phyloP scores from a whole-genome alignment of 345 rosid species.

The Syzygium jambos region DNA sequence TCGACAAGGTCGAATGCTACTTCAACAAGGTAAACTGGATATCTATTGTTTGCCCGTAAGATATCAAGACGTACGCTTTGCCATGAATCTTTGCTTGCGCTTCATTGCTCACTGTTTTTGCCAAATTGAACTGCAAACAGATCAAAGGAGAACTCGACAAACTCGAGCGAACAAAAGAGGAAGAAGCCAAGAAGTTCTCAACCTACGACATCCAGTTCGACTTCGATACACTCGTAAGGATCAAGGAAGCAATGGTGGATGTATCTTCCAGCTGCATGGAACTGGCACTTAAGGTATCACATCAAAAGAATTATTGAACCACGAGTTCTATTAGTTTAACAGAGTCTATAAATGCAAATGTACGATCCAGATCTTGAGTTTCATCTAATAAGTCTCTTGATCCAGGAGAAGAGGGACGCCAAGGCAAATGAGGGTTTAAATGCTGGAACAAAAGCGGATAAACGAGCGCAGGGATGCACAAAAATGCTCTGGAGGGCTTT shows the following conservation, averaged over 20 bases:
- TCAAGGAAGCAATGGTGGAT: conserved; percentile 92
- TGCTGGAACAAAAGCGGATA: conserved; percentile 19
- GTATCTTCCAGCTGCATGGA: conserved; percentile 91
- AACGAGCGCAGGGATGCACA: conserved; percentile 20
- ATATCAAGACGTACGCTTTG: neutral
- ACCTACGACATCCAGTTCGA: conserved; percentile 70
- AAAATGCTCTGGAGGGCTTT: conserved; percentile 87
- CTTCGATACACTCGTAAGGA: conserved; percentile 55
- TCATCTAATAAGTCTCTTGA: neutral
- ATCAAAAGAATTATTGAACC: neutral
- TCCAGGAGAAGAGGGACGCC: conserved; percentile 64
- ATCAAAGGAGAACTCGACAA: conserved; percentile 69
- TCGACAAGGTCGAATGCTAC: conserved; percentile 72
- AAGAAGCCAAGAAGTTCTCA: conserved; percentile 71
- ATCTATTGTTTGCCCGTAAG: neutral
- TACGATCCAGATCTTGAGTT: neutral
- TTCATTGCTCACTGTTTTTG: neutral
- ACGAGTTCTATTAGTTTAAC: neutral
- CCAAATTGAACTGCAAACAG: conserved; percentile 20
- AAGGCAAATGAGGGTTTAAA: conserved; percentile 24
- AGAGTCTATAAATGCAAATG: neutral
- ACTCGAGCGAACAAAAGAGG: conserved; percentile 79
- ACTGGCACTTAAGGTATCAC: conserved; percentile 61
- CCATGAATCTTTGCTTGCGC: neutral
- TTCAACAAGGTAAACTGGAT: conserved; percentile 56